Evolutionary conservation across 257 asterid species (phyloP), one percentile per base, ranked within the genome.

Genomic region (Solanum medicagineum): DNA sequence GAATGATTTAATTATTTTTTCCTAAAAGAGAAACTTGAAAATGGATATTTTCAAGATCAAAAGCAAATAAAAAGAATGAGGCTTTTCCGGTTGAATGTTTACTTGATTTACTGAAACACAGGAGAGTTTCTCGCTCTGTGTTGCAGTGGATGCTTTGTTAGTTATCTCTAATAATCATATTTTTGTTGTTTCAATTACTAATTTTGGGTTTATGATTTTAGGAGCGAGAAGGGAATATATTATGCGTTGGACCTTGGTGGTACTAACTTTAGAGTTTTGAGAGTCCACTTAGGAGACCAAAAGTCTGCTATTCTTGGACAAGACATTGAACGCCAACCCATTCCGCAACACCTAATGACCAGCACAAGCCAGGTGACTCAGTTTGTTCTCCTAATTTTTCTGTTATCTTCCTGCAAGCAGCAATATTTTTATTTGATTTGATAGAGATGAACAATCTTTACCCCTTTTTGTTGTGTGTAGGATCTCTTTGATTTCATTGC

Each of bases 401-500:
- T 29, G 16, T 26, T 60, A 14, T 70, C 63, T 60, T 73, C 82
- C 22, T 8, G 49, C 81, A 51, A 69, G 7, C 45, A 42, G 7
- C 32, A 53, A 40, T n/a, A 14, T 19, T 44, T 19, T 24, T 1
- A 14, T 51, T 69, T 79, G 45, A 22, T 16, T 70, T 81, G 79
- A 68, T 51, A 80, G 49, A 69, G 60, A 65, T 44, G 49, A 65
- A 60, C 83, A 79, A 32, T 83, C 19, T 73, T 75, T 53, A 79
- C 62, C 83, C 63, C 59, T 4, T 80, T 59, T 87, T 80, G 4
- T 22, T 15, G 8, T 17, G 81, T 69, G 85, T 93, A 95, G 99
- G 97, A 93, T 85, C 94, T 95, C 19, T 94, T 95, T 88, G 97
- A 94, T 91, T 95, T 91, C 86, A 90, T 94, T 83, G 98, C 97